Evolutionary conservation across 2,329 filamentous ascomycete genomes (phyloP), one percentile per base, ranked within the genome.

Genomic region (Endoconidiophora laricicola): DNA sequence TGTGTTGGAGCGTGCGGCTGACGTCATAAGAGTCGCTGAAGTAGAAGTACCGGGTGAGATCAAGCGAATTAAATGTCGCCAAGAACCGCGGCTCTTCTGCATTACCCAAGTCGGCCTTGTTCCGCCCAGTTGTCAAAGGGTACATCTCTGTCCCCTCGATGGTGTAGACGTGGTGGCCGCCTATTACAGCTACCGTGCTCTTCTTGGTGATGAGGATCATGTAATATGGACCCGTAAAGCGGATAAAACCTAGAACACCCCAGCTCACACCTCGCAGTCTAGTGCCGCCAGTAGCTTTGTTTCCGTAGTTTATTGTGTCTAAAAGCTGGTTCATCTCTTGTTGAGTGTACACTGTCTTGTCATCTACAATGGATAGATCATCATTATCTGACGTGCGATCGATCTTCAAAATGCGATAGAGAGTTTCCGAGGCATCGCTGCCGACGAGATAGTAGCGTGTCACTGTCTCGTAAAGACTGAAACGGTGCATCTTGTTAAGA

Each of bases 21-120:
- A 96, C 83, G 61, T 98, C 86, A 66, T 98, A 98, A 0, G 90
- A 93, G 62, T 95, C 95, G 67, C 90, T 95, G 68, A 95, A 98
- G 65, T 98, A 98, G 63, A 98, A 98, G 0, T 85, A 93, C 51
- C 83, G 76, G 0, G 83, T 87, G 54, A 98, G 68, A 62, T 98
- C 91, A 29, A 98, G 72, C 57, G 94, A 94, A 61, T 85, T 87
- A 42, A 98, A 71, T 48, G 95, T 96, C 23, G 78, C 75, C 33
- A 96, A 72, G 59, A 94, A 96, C 24, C 90, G 80, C 38, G 83
- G 79, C 65, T 98, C 91, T 62, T 96, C 90, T 0, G 85, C 76
- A 58, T 93, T 91, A 46, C 71, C 69, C 48, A 81, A 73, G 55
- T 95, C 86, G n/a, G 80, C 71, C 61, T 83, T 85, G 58, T 80